phyloP scores from a whole-genome alignment of 2,329 filamentous ascomycete species.

The Lecanosticta acicola region DNA sequence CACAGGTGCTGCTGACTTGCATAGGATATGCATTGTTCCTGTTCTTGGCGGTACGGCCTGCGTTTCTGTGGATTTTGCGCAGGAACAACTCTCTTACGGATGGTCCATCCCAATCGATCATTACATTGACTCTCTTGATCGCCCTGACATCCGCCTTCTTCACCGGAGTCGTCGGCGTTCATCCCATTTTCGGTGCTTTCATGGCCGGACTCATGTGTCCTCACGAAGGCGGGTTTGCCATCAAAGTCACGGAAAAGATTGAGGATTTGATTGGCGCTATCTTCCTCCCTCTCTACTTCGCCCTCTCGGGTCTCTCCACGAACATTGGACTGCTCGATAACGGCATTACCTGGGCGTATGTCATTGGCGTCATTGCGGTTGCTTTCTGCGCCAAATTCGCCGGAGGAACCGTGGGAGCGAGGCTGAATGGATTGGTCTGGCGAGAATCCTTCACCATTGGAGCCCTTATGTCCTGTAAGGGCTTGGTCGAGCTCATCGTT shows the following conservation, averaged over 20 bases:
- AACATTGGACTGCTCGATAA: conserved; percentile 77
- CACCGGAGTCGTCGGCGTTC: conserved; percentile 83
- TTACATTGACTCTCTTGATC: conserved; percentile 74
- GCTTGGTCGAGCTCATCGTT: conserved; percentile 91
- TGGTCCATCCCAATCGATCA: conserved; percentile 78
- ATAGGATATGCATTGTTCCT: conserved; percentile 73
- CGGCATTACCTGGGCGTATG: conserved; percentile 83
- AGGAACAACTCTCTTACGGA: conserved; percentile 75
- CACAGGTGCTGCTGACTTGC: conserved; percentile 69
- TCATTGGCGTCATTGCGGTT: conserved; percentile 72
- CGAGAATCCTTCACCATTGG: conserved; percentile 85
- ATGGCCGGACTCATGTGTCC: conserved; percentile 84
- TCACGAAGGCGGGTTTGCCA: conserved; percentile 82
- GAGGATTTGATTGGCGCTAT: conserved; percentile 82
- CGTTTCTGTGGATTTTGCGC: conserved; percentile 67
- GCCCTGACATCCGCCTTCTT: conserved; percentile 78
- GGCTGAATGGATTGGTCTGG: conserved; percentile 74
- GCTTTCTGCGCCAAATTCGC: conserved; percentile 82
- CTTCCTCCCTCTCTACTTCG: conserved; percentile 88
- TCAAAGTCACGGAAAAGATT: conserved; percentile 87
- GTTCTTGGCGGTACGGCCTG: conserved; percentile 64
- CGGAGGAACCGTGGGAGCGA: conserved; percentile 74
- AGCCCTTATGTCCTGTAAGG: conserved; percentile 92
- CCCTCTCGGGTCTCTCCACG: conserved; percentile 82
- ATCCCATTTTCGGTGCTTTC: conserved; percentile 92